A percentile compares a stretch with the other conserved stretches of the same genome.
phyloP scores from a whole-genome alignment of 306 rosid genomes.

The Dalbergia cultrata region DNA sequence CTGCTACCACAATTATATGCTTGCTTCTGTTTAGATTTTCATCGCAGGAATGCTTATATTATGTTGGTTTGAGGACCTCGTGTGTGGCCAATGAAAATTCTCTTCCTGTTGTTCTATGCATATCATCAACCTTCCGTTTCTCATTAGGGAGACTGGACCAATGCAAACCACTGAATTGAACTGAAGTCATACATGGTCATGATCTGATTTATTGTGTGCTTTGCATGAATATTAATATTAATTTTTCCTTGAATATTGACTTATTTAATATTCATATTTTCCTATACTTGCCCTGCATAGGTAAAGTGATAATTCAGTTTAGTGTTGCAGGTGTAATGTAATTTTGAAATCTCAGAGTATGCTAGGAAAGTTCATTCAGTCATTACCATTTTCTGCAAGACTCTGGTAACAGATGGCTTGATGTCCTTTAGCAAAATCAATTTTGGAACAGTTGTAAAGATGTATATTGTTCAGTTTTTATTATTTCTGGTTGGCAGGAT shows the following conservation, averaged over 20 bases:
- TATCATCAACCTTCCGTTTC: background rate
- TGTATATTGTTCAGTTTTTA: conserved; percentile 37
- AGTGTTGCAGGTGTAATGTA: conserved; percentile 75
- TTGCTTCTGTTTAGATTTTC: conserved; percentile 32
- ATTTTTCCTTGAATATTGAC: conserved; percentile 28
- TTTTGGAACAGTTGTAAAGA: conserved; percentile 28
- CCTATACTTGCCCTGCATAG: background rate
- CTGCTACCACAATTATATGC: conserved; percentile 7
- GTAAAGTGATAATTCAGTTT: conserved; percentile 41
- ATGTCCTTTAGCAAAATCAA: conserved; percentile 33
- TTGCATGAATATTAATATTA: conserved; percentile 8
- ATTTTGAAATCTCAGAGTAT: conserved; percentile 67
- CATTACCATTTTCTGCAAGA: conserved; percentile 84
- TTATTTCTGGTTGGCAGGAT: conserved; percentile 71
- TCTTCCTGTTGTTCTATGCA: conserved; percentile 10
- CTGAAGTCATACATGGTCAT: conserved; percentile 24
- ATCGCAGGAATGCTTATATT: conserved; percentile 25
- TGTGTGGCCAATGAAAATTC: conserved; percentile 26
- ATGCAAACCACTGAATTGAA: conserved; percentile 28
- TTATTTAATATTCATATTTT: conserved; percentile 21
- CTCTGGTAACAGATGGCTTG: conserved; percentile 66
- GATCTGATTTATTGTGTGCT: conserved; percentile 29
- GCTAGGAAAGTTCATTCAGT: conserved; percentile 75
- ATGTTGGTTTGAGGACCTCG: conserved; percentile 1
- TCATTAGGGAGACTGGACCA: conserved; percentile 6